Conservation (phyloP, 2,329 filamentous ascomycete genomes). For the Cordyceps pruinosa region DNA sequence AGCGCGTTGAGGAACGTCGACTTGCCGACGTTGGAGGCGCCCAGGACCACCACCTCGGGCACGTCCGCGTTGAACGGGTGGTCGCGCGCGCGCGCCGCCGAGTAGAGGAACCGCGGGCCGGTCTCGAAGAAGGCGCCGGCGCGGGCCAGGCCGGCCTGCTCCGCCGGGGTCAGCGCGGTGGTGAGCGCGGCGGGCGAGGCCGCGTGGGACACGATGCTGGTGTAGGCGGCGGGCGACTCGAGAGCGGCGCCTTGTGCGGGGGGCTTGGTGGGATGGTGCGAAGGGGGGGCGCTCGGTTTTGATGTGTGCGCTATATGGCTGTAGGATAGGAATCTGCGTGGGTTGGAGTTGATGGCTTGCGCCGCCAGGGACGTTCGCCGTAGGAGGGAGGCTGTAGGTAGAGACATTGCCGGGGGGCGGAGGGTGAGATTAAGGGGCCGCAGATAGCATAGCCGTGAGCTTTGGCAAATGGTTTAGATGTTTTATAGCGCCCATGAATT, state of each 20-base stretch:
- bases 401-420: not conserved
- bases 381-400: not conserved
- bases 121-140: constrained; percentile 28
- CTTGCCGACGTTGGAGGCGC: constrained; percentile 85
- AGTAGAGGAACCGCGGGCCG: constrained; percentile 39
- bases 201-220: constrained; percentile 7
- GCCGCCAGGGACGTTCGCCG: not conserved
- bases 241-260: not conserved
- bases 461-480: not conserved
- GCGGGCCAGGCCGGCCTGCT: constrained; percentile 19
- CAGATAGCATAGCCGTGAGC: not conserved
- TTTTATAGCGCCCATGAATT: no score
- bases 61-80: constrained; percentile 44
- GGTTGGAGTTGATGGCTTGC: not conserved
- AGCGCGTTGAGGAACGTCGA: constrained; percentile 83
- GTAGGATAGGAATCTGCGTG: not conserved
- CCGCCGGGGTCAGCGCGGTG: constrained; percentile 10
- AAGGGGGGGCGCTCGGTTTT: not conserved
- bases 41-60: constrained; percentile 67
- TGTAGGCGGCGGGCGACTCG: not conserved
- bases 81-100: constrained; percentile 40
- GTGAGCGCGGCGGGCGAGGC: constrained; percentile 5
- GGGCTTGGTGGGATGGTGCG: not conserved
- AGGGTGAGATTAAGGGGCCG: not conserved
- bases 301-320: not conserved